Evolutionary conservation across 345 rosid species (phyloP), one percentile per base, ranked within the genome.

Genomic region (Eucalyptus coolabah): DNA sequence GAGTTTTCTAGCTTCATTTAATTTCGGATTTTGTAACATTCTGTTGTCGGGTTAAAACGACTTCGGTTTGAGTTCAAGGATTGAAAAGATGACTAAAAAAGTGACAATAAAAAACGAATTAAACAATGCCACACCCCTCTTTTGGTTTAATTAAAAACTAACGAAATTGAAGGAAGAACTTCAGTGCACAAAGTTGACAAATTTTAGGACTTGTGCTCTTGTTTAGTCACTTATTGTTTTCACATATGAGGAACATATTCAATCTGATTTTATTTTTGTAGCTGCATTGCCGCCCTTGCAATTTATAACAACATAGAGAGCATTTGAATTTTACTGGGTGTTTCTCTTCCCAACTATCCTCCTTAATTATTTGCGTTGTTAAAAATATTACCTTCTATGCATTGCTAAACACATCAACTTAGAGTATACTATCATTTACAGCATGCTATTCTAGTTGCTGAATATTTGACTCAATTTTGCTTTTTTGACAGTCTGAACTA

Each of bases 401-500:
- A 26, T 50, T 42, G 49, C 28, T 86, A 26, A 51, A 19, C 65
- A 9, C 59, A 28, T 86, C 42, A 53, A 32, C 47, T 54, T 30
- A 32, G 89, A 88, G 18, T 54, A 53, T 23, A 23, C 65, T 32
- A 37, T 86, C 69, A 37, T 51, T 86, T 53, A 28, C 44, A 54
- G 65, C 15, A 0, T 34, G 88, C 26, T 40, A 54, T 86, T 53
- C 26, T 42, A 13, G 88, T 30, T 50, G 42, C 45, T 88, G 63
- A 86, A 32, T 86, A 59, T 23, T 89, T 89, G 88, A 88, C 91
- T 63, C 32, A 10, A 50, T 86, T 88, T 45, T 69, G 87, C 34
- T 82, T 88, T 59, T 88, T 88, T 30, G 54, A 34, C 99, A 97
- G 99, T 96, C 99, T 51, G 99, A 98, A 91, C 99, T 98, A 89